phyloP scores from a whole-genome alignment of 2,329 filamentous ascomycete species.

The Ilyonectria sp. region DNA sequence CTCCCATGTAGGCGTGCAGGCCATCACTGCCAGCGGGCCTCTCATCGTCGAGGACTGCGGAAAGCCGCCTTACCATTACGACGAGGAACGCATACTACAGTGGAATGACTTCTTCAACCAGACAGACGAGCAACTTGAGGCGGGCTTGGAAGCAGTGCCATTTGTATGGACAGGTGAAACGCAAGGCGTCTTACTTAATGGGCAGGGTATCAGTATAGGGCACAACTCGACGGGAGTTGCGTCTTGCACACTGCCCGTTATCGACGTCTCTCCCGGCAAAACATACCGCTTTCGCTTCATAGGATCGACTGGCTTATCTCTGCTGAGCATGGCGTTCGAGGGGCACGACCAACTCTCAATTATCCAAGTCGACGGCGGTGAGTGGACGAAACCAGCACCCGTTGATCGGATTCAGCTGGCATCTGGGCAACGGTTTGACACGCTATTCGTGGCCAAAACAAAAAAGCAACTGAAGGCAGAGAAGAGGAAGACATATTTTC shows the following conservation, averaged over 20 bases:
- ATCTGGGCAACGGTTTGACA: constrained; percentile 34
- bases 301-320: not conserved
- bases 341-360: not conserved
- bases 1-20: constrained; percentile 76
- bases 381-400: constrained; percentile 27
- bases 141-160: constrained; percentile 62
- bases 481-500: not conserved
- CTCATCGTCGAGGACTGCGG: constrained; percentile 63
- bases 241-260: constrained; percentile 31
- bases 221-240: too few relatives aligned
- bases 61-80: constrained; percentile 72
- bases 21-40: constrained; percentile 68
- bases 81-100: constrained; percentile 68
- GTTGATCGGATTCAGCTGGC: constrained; percentile 30
- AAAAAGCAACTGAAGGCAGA: not conserved
- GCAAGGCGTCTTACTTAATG: constrained; percentile 48
- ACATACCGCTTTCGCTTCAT: constrained; percentile 2
- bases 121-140: constrained; percentile 66
- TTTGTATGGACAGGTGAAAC: constrained; percentile 74
- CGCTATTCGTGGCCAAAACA: constrained; percentile 23
- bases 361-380: constrained; percentile 30
- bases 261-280: constrained; percentile 33
- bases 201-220: constrained; percentile 19
- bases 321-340: not conserved
- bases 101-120: constrained; percentile 72